These are phyloP conservation scores for Acorus gramineus DNA, from an alignment of 106 monocot species.

Conservation along the genomic window DNA sequence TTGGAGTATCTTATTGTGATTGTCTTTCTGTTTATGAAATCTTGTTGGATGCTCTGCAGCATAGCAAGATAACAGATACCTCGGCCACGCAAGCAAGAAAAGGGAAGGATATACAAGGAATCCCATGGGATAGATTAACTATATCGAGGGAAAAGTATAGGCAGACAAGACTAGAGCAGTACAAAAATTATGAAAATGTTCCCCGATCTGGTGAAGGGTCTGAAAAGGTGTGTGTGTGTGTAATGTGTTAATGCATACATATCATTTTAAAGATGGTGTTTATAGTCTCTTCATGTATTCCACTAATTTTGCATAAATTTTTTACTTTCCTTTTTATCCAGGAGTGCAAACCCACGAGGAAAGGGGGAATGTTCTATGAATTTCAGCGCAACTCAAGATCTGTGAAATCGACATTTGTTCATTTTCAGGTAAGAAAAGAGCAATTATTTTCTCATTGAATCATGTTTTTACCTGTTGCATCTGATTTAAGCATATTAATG, in stretches of 20 bases:
- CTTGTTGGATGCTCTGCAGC: too few relatives aligned
- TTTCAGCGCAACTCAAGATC: conserved; percentile 71
- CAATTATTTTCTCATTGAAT: too few relatives aligned
- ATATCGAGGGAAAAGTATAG: conserved; percentile 52
- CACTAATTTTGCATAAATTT: conserved; percentile 9
- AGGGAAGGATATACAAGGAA: conserved; percentile 70
- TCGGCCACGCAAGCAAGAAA: conserved; percentile 44
- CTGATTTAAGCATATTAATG: too few relatives aligned
- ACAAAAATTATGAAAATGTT: conserved; percentile 68
- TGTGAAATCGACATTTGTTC: conserved; percentile 74
- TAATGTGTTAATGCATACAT: too few relatives aligned
- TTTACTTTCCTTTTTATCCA: conserved; percentile 12
- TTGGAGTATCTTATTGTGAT: too few relatives aligned
- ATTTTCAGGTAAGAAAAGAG: conserved; percentile 58
- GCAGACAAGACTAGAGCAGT: conserved; percentile 54
- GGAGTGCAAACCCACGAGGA: conserved; percentile 56
- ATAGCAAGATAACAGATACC: conserved; percentile 36
- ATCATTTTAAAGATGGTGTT: background rate
- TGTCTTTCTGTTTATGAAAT: too few relatives aligned
- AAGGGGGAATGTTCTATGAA: conserved; percentile 58
- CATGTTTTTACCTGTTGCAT: too few relatives aligned
- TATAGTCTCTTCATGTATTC: background rate
- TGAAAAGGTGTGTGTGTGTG: conserved; percentile 26
- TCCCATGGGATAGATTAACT: conserved; percentile 56
- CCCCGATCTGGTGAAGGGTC: conserved; percentile 45